phyloP scores from a whole-genome alignment of 495 filamentous ascomycete species.

The Viridothelium virens region DNA sequence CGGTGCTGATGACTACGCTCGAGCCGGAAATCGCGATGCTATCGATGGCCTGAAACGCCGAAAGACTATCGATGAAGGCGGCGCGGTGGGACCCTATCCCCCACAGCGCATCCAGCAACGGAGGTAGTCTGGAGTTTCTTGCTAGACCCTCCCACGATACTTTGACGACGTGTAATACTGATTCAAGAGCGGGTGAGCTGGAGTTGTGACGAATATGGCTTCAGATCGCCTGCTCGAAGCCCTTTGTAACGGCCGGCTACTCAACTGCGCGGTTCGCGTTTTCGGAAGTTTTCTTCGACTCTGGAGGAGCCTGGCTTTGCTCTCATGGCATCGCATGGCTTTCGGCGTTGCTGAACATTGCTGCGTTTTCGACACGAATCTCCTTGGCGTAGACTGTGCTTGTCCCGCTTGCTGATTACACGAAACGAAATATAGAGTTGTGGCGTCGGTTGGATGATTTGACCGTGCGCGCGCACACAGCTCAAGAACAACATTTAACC shows the following conservation, averaged over 20 bases:
- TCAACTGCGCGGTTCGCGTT: neutral
- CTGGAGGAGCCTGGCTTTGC: neutral
- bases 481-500: neutral
- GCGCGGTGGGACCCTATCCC: conserved; percentile 15
- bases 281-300: neutral
- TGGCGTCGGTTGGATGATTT: neutral
- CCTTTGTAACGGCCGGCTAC: neutral
- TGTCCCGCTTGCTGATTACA: neutral
- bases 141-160: too few species aligned
- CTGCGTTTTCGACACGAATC: neutral
- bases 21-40: conserved; percentile 51
- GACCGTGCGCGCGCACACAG: neutral
- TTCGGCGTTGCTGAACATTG: neutral
- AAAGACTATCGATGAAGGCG: conserved; percentile 64
- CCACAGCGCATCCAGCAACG: neutral
- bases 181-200: neutral
- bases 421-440: neutral
- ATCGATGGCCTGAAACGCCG: conserved; percentile 69
- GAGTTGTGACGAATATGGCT: neutral
- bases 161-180: neutral
- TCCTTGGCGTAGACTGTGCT: conserved; percentile 6
- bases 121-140: neutral
- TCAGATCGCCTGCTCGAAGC: neutral
- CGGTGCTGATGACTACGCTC: conserved; percentile 59
- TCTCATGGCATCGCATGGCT: neutral